A percentile compares a stretch with the other conserved stretches of the same genome.
These are phyloP conservation scores for Lantana camara DNA, from an alignment of 257 asterid genomes.

Conservation along the genomic window DNA sequence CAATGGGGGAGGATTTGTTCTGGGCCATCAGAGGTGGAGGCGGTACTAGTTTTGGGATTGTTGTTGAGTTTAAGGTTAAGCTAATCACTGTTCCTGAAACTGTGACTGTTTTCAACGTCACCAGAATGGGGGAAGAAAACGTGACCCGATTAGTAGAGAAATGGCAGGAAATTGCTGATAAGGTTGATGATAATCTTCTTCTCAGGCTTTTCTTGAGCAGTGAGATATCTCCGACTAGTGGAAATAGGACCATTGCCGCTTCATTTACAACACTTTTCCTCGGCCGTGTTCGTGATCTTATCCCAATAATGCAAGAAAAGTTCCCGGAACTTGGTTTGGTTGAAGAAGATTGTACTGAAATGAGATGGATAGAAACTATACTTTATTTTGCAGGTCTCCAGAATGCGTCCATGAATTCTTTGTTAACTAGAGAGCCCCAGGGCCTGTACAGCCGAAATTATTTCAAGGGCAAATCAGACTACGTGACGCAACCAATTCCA, in stretches of 20 bases:
- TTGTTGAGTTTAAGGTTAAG: too few relatives aligned
- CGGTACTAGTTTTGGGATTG: too few relatives aligned
- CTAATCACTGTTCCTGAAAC: too few relatives aligned
- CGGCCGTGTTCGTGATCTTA: slow-evolving; percentile 18
- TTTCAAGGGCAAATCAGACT: slow-evolving; percentile 28
- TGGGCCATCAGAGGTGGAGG: too few relatives aligned
- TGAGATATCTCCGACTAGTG: neutral
- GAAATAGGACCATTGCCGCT: slow-evolving; percentile 4
- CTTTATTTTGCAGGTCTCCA: too few relatives aligned
- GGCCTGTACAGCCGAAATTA: neutral
- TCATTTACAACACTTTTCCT: slow-evolving; percentile 15
- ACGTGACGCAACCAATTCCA: too few relatives aligned
- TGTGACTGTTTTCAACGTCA: slow-evolving; percentile 36
- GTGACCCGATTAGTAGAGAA: slow-evolving; percentile 37
- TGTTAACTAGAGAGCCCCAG: neutral
- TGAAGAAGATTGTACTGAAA: too few relatives aligned
- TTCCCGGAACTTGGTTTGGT: neutral
- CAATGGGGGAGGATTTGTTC: too few relatives aligned
- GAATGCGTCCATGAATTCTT: too few relatives aligned
- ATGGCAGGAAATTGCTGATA: too few relatives aligned
- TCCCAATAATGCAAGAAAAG: slow-evolving; percentile 26
- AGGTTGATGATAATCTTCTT: too few relatives aligned
- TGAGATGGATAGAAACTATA: too few relatives aligned
- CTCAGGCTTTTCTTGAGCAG: slow-evolving; percentile 27
- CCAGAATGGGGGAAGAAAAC: slow-evolving; percentile 34